A percentile compares a stretch with the other conserved stretches of the same genome.
Conservation (phyloP, 2,329 filamentous ascomycete genomes). For the Apiospora arundinis region DNA sequence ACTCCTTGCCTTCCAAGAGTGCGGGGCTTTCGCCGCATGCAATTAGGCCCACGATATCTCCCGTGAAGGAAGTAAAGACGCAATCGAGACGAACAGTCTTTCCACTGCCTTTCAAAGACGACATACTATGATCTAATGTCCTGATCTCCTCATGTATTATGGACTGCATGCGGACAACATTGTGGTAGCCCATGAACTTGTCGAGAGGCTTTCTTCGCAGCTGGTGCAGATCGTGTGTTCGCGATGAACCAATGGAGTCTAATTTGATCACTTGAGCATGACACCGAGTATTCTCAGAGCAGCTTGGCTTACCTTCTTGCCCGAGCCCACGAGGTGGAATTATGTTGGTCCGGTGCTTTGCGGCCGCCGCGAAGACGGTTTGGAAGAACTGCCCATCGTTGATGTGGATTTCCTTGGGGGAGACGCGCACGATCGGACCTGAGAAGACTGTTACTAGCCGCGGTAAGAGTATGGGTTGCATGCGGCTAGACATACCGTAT, state of each 20-base stretch:
- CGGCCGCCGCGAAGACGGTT: slow-evolving; percentile 23
- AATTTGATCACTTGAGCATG: too few relatives aligned
- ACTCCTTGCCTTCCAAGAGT: slow-evolving; percentile 24
- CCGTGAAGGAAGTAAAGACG: slow-evolving; percentile 11
- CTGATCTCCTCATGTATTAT: slow-evolving; percentile 27
- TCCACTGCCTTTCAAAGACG: slow-evolving; percentile 9
- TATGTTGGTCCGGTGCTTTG: slow-evolving; percentile 26
- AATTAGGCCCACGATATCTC: slow-evolving; percentile 25
- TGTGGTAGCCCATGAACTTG: slow-evolving; percentile 24
- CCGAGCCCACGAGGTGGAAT: slow-evolving; percentile 13
- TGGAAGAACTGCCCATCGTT: slow-evolving; percentile 9
- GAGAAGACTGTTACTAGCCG: background rate
- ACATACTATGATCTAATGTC: slow-evolving; percentile 19
- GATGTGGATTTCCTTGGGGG: slow-evolving; percentile 26
- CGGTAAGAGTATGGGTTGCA: background rate
- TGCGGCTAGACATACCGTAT: slow-evolving; percentile 29
- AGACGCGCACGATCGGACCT: slow-evolving; percentile 28
- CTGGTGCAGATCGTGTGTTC: slow-evolving; percentile 24
- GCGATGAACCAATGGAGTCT: background rate
- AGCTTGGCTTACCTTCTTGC: too few relatives aligned
- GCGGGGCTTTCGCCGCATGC: slow-evolving; percentile 26
- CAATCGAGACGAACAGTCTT: slow-evolving; percentile 20
- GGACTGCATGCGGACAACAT: slow-evolving; percentile 10
- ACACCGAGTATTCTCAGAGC: too few relatives aligned
- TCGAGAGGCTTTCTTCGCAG: slow-evolving; percentile 26